Evolutionary conservation across 768 basidiomycete genomes (phyloP), one percentile per base, ranked within the genome.

Genomic region (Megacollybia marginata): DNA sequence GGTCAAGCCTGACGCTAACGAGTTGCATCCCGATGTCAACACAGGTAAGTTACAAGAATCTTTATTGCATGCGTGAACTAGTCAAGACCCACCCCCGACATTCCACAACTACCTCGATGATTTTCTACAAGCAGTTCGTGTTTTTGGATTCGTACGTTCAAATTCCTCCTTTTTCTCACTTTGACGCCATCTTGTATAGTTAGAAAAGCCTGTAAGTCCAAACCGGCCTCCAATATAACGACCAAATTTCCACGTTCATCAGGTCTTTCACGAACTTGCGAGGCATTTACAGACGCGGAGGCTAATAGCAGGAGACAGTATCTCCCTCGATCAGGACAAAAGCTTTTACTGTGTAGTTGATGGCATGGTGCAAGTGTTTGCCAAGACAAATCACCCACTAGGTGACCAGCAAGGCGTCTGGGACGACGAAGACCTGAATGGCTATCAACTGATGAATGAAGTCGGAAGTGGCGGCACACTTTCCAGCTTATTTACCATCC

Each of bases 301-400:
- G n/a, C 71, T 99, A 18, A 88, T 96, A 47, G 96, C 96, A 5
- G 95, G 96, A 4, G 96, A 99, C 58, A 95, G 88, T 46, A 76
- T 97, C 51, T 86, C 89, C 28, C 76, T 97, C 4, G 88, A 93
- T 56, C 79, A 88, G 60, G 89, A 97, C 69, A 91, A 91, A 59
- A 92, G 85, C 54, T 99, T 99, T 67, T 98, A 97, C 66, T 97
- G 92, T 62, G 95, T 99, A 33, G 86, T 98, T 32, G 96, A 99
- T 63, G 96, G 96, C n/a, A 87, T 79, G 53, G 95, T 95, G 12
- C 92, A 99, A 60, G 92, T 98, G 10, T 96, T 79, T 62, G 90
- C 90, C 13, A 79, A 80, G 51, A 82, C 83, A 1, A 82, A 79
- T 5, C 75, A 78, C 54, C 67, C 69, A 11, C 59, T 69, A 10